Conservation (phyloP, 768 basidiomycete genomes). For the Tephrocybe sp. region DNA sequence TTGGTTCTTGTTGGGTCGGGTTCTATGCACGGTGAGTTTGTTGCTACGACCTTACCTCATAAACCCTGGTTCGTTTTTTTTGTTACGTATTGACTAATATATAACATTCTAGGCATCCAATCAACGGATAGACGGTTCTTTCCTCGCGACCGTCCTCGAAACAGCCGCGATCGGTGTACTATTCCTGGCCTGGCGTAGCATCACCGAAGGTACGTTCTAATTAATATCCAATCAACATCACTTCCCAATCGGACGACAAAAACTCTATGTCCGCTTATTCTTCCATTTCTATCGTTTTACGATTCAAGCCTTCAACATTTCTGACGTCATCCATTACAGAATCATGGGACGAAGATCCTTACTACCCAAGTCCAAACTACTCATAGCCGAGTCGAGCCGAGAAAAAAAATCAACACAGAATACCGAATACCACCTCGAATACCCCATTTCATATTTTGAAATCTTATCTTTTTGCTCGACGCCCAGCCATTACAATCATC, state of each 20-base stretch:
- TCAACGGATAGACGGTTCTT: slow-evolving; percentile 78
- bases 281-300: slow-evolving; percentile 4
- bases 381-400: slow-evolving; percentile 25
- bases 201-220: slow-evolving; percentile 74
- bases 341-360: slow-evolving; percentile 51
- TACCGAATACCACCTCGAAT: not conserved
- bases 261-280: not conserved
- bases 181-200: slow-evolving; percentile 81
- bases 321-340: too few species aligned
- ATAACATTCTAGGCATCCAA: slow-evolving; percentile 48
- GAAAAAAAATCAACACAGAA: too few species aligned
- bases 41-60: too few species aligned
- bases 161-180: slow-evolving; percentile 67
- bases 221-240: too few species aligned
- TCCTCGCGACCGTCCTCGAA: slow-evolving; percentile 82
- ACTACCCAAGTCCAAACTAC: slow-evolving; percentile 34
- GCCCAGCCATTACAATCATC: too few species aligned
- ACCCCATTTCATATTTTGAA: too few species aligned
- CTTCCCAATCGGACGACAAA: too few species aligned
- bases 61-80: too few species aligned
- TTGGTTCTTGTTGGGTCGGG: slow-evolving; percentile 76
- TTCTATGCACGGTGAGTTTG: slow-evolving; percentile 61
- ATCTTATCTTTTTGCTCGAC: too few species aligned
- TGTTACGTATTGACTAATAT: not conserved
- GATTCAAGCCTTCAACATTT: too few species aligned